Evolutionary conservation across 164 flowering plant species (phyloP).

Genomic region (Malania oleifera): DNA sequence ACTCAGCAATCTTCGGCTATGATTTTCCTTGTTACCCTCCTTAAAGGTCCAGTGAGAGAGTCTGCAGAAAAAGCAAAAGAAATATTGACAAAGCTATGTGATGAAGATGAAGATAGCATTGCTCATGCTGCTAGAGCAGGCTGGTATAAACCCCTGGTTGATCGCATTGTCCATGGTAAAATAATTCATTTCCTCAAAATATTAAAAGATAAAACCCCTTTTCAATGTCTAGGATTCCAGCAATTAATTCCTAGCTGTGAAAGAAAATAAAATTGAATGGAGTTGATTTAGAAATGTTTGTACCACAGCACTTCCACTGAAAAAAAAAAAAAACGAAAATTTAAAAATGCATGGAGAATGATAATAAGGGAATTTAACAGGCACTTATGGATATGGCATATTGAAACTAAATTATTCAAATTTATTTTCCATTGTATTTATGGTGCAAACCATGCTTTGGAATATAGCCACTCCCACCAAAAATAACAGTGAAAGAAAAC

Average conservation of each 20-base stretch:
- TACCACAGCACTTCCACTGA: too few relatives aligned
- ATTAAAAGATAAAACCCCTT: neutral
- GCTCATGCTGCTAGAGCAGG: slow-evolving; percentile 41
- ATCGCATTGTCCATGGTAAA: slow-evolving; percentile 52
- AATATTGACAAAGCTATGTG: slow-evolving; percentile 50
- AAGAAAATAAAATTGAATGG: too few relatives aligned
- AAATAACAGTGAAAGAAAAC: too few relatives aligned
- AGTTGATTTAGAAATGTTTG: too few relatives aligned
- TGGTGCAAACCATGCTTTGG: too few relatives aligned
- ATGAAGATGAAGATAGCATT: slow-evolving; percentile 48
- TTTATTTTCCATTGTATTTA: too few relatives aligned
- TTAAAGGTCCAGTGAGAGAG: slow-evolving; percentile 32
- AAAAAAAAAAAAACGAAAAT: too few relatives aligned
- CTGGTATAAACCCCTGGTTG: slow-evolving; percentile 59
- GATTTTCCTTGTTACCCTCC: slow-evolving; percentile 46
- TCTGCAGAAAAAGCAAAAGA: slow-evolving; percentile 51
- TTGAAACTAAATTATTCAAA: too few relatives aligned
- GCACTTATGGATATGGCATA: too few relatives aligned
- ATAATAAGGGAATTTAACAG: too few relatives aligned
- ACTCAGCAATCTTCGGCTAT: slow-evolving; percentile 40
- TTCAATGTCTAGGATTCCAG: neutral
- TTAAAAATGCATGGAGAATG: too few relatives aligned
- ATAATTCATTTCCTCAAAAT: neutral
- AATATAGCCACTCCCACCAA: too few relatives aligned
- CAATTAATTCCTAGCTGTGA: neutral